A percentile compares a stretch with the other conserved stretches of the same genome.
Evolutionary conservation across 139 green algal species (phyloP).

Genomic region (Volvox africanus): DNA sequence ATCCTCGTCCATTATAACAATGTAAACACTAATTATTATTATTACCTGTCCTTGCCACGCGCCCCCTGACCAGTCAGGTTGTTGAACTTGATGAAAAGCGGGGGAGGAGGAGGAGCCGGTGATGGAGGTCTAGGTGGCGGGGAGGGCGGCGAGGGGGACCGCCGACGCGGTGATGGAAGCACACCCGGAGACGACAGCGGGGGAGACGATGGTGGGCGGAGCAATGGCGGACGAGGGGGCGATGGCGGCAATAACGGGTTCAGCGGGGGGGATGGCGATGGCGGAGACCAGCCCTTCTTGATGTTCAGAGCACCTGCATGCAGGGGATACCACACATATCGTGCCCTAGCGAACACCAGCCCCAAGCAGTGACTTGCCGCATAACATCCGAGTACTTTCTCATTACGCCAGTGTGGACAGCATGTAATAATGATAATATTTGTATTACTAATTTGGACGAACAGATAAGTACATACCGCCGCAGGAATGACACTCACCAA

Average conservation of each 20-base stretch:
- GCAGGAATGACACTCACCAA: neutral
- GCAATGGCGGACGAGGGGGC: neutral
- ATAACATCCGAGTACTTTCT: too few relatives aligned
- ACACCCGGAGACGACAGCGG: too few relatives aligned
- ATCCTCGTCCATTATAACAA: too few relatives aligned
- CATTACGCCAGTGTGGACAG: too few relatives aligned
- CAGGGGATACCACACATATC: neutral
- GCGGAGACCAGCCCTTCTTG: neutral
- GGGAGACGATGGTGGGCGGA: neutral
- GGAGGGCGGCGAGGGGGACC: neutral
- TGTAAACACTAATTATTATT: too few relatives aligned
- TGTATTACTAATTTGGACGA: too few relatives aligned
- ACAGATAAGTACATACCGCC: too few relatives aligned
- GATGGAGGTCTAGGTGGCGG: neutral
- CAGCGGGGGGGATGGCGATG: neutral
- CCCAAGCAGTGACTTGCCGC: too few relatives aligned
- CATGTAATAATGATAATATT: too few relatives aligned
- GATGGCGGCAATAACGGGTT: neutral
- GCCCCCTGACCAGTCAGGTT: neutral
- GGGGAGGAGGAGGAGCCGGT: neutral
- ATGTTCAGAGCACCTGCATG: neutral
- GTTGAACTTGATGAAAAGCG: constrained; percentile 2
- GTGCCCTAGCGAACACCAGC: too few relatives aligned
- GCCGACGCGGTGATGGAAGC: neutral
- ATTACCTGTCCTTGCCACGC: neutral